Evolutionary conservation across 2,329 filamentous ascomycete genomes (phyloP).

Genomic region (Hyphodiscus sp.): DNA sequence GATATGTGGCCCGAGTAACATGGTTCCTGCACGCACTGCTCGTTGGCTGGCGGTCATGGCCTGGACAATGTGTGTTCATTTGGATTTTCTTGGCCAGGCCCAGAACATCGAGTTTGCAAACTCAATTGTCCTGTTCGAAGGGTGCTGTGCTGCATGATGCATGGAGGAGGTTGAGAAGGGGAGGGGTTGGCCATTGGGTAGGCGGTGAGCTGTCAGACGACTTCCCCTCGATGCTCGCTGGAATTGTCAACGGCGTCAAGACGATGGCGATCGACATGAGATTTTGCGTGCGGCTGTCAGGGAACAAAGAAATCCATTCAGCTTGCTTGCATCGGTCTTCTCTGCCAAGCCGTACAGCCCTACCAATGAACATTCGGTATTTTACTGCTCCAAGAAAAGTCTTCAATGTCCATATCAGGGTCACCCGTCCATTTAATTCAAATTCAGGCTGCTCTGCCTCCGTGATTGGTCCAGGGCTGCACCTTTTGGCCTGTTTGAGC

Average conservation of each 20-base stretch:
- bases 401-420: background rate
- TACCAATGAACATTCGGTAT: background rate
- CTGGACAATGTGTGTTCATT: background rate
- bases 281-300: background rate
- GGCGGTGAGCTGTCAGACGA: conserved; percentile 8
- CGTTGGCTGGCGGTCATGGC: conserved; percentile 2
- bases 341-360: background rate
- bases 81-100: conserved; percentile 8
- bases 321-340: background rate
- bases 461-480: background rate
- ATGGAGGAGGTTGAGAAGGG: background rate
- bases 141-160: conserved; percentile 4
- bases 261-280: background rate
- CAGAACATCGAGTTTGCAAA: conserved; percentile 5
- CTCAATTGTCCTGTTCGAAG: conserved; percentile 1
- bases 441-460: no score
- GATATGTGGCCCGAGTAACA: no score
- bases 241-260: background rate
- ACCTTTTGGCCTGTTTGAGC: background rate
- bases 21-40: background rate
- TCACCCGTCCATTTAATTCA: no score
- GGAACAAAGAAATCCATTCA: background rate
- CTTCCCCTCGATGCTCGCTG: background rate
- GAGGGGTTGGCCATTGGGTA: background rate
- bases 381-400: no score